Conservation (phyloP, 2,329 filamentous ascomycete species). For the Calonectria hawksworthii region DNA sequence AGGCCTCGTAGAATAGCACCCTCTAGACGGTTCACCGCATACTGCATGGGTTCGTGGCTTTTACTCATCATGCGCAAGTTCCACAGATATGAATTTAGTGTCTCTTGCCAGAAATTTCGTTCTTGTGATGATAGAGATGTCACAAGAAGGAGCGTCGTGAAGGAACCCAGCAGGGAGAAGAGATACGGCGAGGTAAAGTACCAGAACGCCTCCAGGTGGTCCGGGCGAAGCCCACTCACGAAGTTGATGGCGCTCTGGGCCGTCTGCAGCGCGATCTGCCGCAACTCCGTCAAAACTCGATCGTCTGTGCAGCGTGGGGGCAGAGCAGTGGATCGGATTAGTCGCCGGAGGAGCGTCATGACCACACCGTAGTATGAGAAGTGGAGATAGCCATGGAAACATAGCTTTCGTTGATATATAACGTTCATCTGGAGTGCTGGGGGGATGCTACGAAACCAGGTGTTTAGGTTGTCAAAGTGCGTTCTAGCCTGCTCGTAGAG, state of each 20-base stretch:
- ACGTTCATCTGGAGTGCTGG: conserved; percentile 60
- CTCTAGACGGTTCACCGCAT: conserved; percentile 54
- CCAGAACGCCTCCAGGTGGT: conserved; percentile 58
- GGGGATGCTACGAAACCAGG: conserved; percentile 61
- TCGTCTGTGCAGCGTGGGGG: conserved; percentile 48
- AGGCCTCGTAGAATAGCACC: conserved; percentile 54
- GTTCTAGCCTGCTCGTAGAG: conserved; percentile 63
- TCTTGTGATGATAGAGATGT: conserved; percentile 50
- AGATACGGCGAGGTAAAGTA: conserved; percentile 56
- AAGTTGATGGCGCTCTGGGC: conserved; percentile 52
- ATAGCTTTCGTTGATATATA: conserved; percentile 57
- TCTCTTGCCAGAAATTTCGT: conserved; percentile 51
- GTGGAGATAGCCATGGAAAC: conserved; percentile 57
- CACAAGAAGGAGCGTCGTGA: conserved; percentile 54
- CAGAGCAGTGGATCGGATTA: conserved; percentile 54
- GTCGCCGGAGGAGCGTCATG: conserved; percentile 61
- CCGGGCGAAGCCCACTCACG: conserved; percentile 50
- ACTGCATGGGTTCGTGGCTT: conserved; percentile 52
- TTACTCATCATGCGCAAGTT: conserved; percentile 53
- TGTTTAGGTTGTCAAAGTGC: conserved; percentile 61
- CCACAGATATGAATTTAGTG: conserved; percentile 52
- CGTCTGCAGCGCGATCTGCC: conserved; percentile 49
- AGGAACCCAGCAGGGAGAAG: conserved; percentile 56
- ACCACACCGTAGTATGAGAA: conserved; percentile 63
- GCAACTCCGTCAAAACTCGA: conserved; percentile 46